Base-by-base conservation (phyloP, 805 yeast species). In the Candida nonsorbophila region DNA sequence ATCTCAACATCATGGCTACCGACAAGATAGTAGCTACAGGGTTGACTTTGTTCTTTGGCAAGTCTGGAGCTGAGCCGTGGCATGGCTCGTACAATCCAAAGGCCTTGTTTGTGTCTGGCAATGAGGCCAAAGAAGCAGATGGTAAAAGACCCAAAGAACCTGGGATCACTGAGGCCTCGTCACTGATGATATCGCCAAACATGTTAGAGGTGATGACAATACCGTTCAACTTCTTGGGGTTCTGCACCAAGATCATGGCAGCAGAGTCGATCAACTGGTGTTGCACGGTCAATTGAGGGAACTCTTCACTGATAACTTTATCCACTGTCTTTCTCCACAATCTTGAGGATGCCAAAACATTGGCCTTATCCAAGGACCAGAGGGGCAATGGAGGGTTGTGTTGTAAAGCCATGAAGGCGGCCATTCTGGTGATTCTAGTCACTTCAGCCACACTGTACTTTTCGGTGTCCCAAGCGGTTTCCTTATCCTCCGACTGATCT, bases 251-350 rank as follows among this genome's bases (percentile, higher is more conserved):
- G 52, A 90, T 90, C 98, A 92, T 92, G 28, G 98, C 97, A 30
- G 98, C 98, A 9, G 97, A 88, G 62, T 92, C 98, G 49, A 92
- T 90, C 58, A 92, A 74, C 69, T 92, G 98, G 63, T 92, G 96
- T 57, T 90, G 85, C 25, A 88, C 70, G 16, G 71, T 73, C 49
- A 92, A 67, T 47, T 79, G 83, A 31, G 98, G 98, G 70, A 92
- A 92, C 62, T 92, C 98, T 38, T 79, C 75, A 37, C 70, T 63
- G 44, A 92, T 82, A 25, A 88, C 84, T 50, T 80, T 77, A 44
- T 85, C 84, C 25, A 90, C 96, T 12, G 94, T 85, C 58, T 77
- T 81, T 65, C 98, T 79, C 98, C 98, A 92, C 48, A 92, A 69
- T 60, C 98, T 78, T 24, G 96, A 85, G 16, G 95, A 81, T 2